Conservation (phyloP, 495 filamentous ascomycete species). For the Rhypophila decipiens region DNA sequence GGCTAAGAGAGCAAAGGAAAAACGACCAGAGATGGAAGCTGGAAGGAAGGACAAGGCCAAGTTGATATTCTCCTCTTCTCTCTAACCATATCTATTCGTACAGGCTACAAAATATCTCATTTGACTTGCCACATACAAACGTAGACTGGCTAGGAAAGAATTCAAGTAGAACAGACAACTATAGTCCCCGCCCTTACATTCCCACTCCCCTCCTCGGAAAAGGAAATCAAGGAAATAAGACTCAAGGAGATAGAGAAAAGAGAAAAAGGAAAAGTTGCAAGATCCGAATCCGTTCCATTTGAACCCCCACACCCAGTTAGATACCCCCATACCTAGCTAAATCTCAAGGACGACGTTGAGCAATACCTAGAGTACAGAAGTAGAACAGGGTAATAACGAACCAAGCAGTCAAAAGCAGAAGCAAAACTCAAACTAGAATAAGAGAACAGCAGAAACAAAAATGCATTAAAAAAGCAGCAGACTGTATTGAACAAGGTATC, state of each 20-base stretch:
- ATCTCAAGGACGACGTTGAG: too few species aligned
- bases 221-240: neutral
- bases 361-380: slow-evolving; percentile 28
- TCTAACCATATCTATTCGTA: too few species aligned
- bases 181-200: too few species aligned
- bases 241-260: too few species aligned
- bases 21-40: too few species aligned
- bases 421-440: neutral
- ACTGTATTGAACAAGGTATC: slow-evolving; percentile 39
- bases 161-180: too few species aligned
- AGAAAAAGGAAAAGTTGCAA: neutral
- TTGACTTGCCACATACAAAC: too few species aligned
- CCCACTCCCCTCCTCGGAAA: neutral
- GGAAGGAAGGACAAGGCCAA: too few species aligned
- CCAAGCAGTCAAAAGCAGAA: slow-evolving; percentile 11
- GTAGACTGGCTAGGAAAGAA: too few species aligned
- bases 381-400: slow-evolving; percentile 18
- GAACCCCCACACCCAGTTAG: slow-evolving; percentile 10
- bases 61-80: too few species aligned
- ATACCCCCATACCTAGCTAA: slow-evolving; percentile 19
- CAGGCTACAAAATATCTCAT: too few species aligned
- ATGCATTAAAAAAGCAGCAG: slow-evolving; percentile 10
- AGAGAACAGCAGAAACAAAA: slow-evolving; percentile 6
- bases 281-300: slow-evolving; percentile 1
- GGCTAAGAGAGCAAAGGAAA: too few species aligned